Base-by-base conservation (phyloP, 148 eudicot genomes). In the Cornus suecica region DNA sequence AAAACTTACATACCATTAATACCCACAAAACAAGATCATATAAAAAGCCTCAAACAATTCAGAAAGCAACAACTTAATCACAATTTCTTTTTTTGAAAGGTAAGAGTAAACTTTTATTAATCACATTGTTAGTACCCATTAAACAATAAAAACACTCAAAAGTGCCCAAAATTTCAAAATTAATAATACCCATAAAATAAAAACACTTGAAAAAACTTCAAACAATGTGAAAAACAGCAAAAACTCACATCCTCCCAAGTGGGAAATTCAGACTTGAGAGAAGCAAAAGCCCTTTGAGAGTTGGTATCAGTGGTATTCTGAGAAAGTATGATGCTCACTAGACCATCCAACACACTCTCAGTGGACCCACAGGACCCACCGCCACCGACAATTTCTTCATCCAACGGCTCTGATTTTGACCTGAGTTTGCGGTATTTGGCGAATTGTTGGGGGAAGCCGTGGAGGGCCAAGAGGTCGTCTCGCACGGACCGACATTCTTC, bases 261-360 rank as follows among this genome's bases (percentile, higher is more conserved):
- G 9, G 93, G 98, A 74, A 91, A 93, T 10, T 78, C 85, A 81
- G 86, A 76, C 80, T 93, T 93, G 30, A 93, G 93, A 70, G 87
- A 79, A 81, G 85, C 86, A 82, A 93, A 93, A 42, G 97, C 97
- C 84, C 74, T 93, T 54, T 81, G 87, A 32, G 97, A 89, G 42
- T 93, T 93, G 34, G 72, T 79, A 80, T 93, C 97, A 65, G 96
- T 89, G 22, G 97, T 93, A 69, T 91, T 93, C 82, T 93, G 96
- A 0, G 97, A 93, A 61, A 93, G 73, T 70, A 93, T 71, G 20
- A 80, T 85, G 68, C 86, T 86, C 68, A 91, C 87, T 29, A 93
- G 73, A 66, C 97, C 97, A 69, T 93, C 96, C 86, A 93, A 81
- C 37, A 93, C 97, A 68, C 86, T 91, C 71, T 90, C 91, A 72